These are phyloP conservation scores for Pezicula neosporulosa DNA, from an alignment of 2,329 filamentous ascomycete genomes.

Conservation along the genomic window DNA sequence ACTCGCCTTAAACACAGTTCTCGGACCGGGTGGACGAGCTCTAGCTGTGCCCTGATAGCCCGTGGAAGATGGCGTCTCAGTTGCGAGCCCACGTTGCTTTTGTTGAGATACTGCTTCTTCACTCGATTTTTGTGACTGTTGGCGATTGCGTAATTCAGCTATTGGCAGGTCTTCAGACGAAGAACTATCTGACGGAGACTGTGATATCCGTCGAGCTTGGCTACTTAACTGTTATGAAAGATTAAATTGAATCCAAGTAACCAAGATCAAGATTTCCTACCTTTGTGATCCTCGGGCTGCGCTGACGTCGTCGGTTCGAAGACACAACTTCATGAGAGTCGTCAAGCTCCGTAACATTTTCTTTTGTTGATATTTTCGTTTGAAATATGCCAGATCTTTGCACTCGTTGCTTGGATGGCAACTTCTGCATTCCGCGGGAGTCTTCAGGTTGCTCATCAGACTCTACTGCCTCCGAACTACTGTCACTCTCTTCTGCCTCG, in stretches of 20 bases:
- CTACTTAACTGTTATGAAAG: background rate
- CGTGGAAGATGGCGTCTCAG: constrained; percentile 5
- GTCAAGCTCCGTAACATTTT: background rate
- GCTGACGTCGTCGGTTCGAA: background rate
- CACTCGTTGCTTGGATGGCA: background rate
- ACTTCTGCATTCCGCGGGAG: background rate
- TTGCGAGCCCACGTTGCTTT: background rate
- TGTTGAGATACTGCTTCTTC: background rate
- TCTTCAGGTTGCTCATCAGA: background rate
- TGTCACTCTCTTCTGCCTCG: constrained; percentile 13
- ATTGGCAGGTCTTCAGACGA: background rate
- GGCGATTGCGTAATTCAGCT: background rate
- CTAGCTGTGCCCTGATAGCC: constrained; percentile 24
- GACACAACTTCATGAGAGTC: background rate
- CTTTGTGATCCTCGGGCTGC: background rate
- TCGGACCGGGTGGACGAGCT: background rate
- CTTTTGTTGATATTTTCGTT: background rate
- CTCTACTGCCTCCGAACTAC: constrained; percentile 25
- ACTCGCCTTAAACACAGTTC: background rate
- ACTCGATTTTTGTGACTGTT: background rate
- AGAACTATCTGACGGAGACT: constrained; percentile 4
- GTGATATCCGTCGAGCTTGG: background rate
- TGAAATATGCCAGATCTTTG: background rate
- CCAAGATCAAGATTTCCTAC: background rate
- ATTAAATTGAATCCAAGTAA: background rate